A percentile compares a stretch with the other conserved stretches of the same genome.
phyloP scores from a whole-genome alignment of 2,329 filamentous ascomycete genomes.

The Verruconis gallopava region DNA sequence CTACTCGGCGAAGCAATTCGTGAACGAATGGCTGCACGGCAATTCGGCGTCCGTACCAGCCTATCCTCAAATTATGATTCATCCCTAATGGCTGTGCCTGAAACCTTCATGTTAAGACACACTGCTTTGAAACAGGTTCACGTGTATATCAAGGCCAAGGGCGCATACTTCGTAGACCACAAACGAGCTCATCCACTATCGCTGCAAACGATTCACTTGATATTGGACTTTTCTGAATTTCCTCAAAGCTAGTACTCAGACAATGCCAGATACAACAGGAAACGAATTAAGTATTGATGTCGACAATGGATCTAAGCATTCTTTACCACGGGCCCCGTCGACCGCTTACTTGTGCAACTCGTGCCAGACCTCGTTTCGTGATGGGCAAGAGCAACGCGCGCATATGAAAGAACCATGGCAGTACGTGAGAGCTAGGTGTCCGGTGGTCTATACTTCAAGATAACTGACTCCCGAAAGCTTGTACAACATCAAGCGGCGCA shows the following conservation, averaged over 20 bases:
- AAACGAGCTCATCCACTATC: neutral
- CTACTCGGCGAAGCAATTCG: neutral
- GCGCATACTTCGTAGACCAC: neutral
- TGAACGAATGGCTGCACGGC: neutral
- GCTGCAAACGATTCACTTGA: no score
- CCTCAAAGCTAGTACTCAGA: neutral
- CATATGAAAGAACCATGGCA: slow-evolving; percentile 18
- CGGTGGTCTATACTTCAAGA: no score
- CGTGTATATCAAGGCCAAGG: neutral
- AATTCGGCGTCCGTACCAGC: no score
- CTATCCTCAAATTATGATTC: neutral
- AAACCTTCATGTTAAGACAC: no score
- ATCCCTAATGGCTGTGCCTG: neutral
- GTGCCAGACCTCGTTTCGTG: slow-evolving; percentile 14
- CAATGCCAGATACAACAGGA: neutral
- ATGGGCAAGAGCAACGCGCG: slow-evolving; percentile 14
- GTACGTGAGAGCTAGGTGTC: slow-evolving; percentile 11
- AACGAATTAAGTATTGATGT: neutral
- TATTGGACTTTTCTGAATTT: no score
- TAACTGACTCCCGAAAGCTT: slow-evolving; percentile 11
- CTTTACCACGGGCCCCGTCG: neutral
- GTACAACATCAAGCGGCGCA: slow-evolving; percentile 14
- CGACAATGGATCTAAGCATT: neutral
- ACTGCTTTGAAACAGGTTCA: neutral
- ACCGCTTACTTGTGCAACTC: neutral